Percentiles rank a stretch among this genome's conserved stretches.
Conservation (phyloP, 2,329 filamentous ascomycete species). For the Xylaria sp. region DNA sequence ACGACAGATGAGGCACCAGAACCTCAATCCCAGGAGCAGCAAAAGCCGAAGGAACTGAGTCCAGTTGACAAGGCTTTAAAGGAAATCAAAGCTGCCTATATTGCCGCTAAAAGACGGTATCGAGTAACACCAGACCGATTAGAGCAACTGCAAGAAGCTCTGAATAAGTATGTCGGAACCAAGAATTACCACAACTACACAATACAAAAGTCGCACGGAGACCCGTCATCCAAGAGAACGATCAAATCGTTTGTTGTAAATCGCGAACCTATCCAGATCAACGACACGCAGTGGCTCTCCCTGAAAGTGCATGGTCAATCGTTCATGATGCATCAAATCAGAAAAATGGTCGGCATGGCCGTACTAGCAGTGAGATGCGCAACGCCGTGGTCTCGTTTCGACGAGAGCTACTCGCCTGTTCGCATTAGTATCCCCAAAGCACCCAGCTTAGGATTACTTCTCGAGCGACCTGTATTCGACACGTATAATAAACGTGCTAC, state of each 20-base stretch:
- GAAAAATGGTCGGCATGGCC: constrained; percentile 98
- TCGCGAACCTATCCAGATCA: constrained; percentile 80
- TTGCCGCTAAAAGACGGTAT: constrained; percentile 84
- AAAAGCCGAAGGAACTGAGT: constrained; percentile 56
- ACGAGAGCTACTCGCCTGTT: constrained; percentile 75
- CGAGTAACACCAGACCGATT: constrained; percentile 80
- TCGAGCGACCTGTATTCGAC: constrained; percentile 93
- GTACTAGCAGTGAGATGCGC: constrained; percentile 87
- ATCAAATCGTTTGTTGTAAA: constrained; percentile 93
- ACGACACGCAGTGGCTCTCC: constrained; percentile 93
- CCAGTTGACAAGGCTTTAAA: constrained; percentile 74
- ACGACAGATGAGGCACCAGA: constrained; percentile 38
- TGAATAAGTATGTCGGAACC: constrained; percentile 83
- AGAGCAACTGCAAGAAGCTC: constrained; percentile 77
- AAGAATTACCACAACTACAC: constrained; percentile 98
- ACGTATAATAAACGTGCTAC: constrained; percentile 82
- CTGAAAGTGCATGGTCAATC: constrained; percentile 96
- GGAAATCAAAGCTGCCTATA: constrained; percentile 82
- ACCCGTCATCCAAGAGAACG: constrained; percentile 86
- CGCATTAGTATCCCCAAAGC: constrained; percentile 93
- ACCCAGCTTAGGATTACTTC: constrained; percentile 84
- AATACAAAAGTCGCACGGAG: constrained; percentile 82
- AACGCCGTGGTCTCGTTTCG: constrained; percentile 75
- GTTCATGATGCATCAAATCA: constrained; percentile 99
- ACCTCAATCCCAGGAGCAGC: constrained; percentile 28